These are phyloP conservation scores for Chrysanthemum lavandulifolium DNA, from an alignment of 129 eudicot genomes.

Conservation along the genomic window DNA sequence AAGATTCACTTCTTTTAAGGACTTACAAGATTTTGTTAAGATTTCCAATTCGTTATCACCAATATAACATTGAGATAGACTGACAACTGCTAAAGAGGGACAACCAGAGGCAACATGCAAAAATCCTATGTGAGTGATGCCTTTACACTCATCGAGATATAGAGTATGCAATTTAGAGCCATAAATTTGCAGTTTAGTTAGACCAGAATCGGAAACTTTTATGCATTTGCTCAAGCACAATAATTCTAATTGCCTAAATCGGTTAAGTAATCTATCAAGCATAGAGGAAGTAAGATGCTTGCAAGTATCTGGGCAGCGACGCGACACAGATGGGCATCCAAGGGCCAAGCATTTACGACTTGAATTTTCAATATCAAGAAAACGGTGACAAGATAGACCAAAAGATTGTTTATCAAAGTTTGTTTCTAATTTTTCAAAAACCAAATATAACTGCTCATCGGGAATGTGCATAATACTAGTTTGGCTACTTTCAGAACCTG, in stretches of 20 bases:
- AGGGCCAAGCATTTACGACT: background rate
- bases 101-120: no score
- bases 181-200: constrained; percentile 30
- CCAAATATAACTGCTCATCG: background rate
- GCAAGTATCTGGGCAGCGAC: constrained; percentile 1
- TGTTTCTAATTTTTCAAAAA: background rate
- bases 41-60: constrained; percentile 43
- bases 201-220: constrained; percentile 7
- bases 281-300: background rate
- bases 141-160: constrained; percentile 48
- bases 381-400: background rate
- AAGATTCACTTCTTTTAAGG: constrained; percentile 49
- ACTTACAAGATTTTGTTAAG: constrained; percentile 46
- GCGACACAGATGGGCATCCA: background rate
- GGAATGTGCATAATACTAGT: no score
- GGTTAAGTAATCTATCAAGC: constrained; percentile 35
- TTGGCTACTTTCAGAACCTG: no score
- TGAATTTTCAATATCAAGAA: background rate
- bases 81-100: no score
- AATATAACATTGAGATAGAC: constrained; percentile 3
- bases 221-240: constrained; percentile 47
- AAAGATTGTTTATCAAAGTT: background rate
- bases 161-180: constrained; percentile 45
- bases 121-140: background rate
- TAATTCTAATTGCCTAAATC: constrained; percentile 44